A percentile compares a stretch with the other conserved stretches of the same genome.
phyloP scores from a whole-genome alignment of 345 rosid species.

The Carallia brachiata region DNA sequence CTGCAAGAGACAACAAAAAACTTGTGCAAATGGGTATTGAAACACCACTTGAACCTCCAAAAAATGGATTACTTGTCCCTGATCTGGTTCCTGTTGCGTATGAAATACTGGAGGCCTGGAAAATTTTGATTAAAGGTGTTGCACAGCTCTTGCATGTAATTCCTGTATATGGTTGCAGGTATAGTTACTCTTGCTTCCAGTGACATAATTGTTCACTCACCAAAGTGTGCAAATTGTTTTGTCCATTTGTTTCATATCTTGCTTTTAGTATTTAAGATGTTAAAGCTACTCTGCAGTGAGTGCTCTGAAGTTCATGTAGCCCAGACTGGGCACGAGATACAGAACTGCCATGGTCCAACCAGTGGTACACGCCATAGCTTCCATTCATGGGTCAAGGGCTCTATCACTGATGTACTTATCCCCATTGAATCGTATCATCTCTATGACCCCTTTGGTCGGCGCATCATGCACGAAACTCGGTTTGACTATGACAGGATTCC shows the following conservation, averaged over 20 bases:
- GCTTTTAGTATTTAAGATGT: background rate
- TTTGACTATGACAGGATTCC: slow-evolving; percentile 87
- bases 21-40: slow-evolving; percentile 82
- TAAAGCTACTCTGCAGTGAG: slow-evolving; percentile 41
- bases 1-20: slow-evolving; percentile 58
- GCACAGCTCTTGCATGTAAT: slow-evolving; percentile 71
- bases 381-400: slow-evolving; percentile 75
- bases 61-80: slow-evolving; percentile 78
- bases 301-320: slow-evolving; percentile 86
- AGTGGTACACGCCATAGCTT: slow-evolving; percentile 44
- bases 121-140: slow-evolving; percentile 67
- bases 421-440: slow-evolving; percentile 90
- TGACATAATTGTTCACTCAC: background rate
- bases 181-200: background rate
- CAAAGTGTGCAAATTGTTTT: background rate
- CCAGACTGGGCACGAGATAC: slow-evolving; percentile 57
- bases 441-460: slow-evolving; percentile 79
- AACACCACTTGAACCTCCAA: slow-evolving; percentile 76
- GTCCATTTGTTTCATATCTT: background rate
- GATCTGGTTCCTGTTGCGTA: slow-evolving; percentile 65
- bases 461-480: slow-evolving; percentile 69
- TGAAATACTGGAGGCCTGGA: slow-evolving; percentile 77
- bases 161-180: slow-evolving; percentile 84
- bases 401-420: slow-evolving; percentile 61
- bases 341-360: slow-evolving; percentile 53